phyloP scores from a whole-genome alignment of 108 stramenopile genomes.

The Cyclotella sp. region DNA sequence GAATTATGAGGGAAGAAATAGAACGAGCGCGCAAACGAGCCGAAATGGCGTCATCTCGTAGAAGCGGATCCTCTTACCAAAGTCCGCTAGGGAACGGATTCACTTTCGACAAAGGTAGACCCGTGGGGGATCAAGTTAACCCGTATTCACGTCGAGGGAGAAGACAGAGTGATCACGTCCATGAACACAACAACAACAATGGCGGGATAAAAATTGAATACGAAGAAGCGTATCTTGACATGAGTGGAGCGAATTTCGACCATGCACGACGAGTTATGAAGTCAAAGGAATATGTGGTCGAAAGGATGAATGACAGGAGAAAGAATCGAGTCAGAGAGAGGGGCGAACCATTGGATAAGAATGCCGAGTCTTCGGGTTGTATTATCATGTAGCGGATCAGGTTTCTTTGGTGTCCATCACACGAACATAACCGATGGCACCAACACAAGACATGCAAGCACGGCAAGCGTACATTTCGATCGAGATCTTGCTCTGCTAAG shows the following conservation, averaged over 20 bases:
- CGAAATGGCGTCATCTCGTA: conserved; percentile 52
- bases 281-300: conserved; percentile 48
- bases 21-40: conserved; percentile 66
- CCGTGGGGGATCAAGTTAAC: conserved; percentile 34
- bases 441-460: no score
- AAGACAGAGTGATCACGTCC: conserved; percentile 19
- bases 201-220: conserved; percentile 46
- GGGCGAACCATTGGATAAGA: conserved; percentile 37
- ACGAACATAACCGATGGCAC: no score
- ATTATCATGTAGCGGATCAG: conserved; percentile 24
- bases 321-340: conserved; percentile 50
- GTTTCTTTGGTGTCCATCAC: no score
- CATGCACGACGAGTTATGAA: conserved; percentile 20
- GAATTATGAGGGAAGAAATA: conserved; percentile 81
- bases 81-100: conserved; percentile 85
- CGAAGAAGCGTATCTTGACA: conserved; percentile 53
- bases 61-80: conserved; percentile 69
- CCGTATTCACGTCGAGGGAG: conserved; percentile 40
- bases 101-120: conserved; percentile 32
- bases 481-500: no score
- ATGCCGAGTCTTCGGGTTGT: conserved; percentile 35
- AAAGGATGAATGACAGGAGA: conserved; percentile 52
- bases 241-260: conserved; percentile 29
- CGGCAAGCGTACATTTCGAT: no score
- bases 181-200: conserved; percentile 12